phyloP scores from a whole-genome alignment of 257 asterid species.

The Datura wrightii region DNA sequence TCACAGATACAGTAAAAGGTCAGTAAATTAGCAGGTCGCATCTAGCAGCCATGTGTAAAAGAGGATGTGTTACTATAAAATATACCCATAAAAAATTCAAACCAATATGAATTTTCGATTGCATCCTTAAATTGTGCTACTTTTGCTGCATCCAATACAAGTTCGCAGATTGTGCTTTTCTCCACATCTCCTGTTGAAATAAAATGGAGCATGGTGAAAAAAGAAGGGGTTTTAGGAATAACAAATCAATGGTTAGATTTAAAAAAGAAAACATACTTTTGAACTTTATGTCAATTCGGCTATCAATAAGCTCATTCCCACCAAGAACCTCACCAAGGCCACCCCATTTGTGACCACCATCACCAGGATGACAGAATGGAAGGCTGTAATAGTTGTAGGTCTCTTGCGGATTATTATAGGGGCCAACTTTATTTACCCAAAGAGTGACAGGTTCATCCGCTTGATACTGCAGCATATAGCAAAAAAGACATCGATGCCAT shows the following conservation, averaged over 20 bases:
- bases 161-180: slow-evolving; percentile 57
- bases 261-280: slow-evolving; percentile 51
- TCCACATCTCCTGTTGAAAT: slow-evolving; percentile 58
- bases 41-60: slow-evolving; percentile 14
- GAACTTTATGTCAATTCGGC: slow-evolving; percentile 72
- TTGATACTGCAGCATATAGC: slow-evolving; percentile 59
- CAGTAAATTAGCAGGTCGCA: slow-evolving; percentile 13
- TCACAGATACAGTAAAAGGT: slow-evolving; percentile 45
- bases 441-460: slow-evolving; percentile 57
- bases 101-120: slow-evolving; percentile 66
- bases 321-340: slow-evolving; percentile 79
- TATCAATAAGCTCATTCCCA: slow-evolving; percentile 77
- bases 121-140: slow-evolving; percentile 76
- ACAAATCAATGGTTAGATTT: background rate
- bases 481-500: background rate
- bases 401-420: slow-evolving; percentile 85
- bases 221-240: slow-evolving; percentile 1
- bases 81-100: slow-evolving; percentile 79
- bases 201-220: slow-evolving; percentile 19
- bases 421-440: slow-evolving; percentile 84
- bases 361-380: slow-evolving; percentile 68
- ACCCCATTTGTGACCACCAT: slow-evolving; percentile 66
- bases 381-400: slow-evolving; percentile 78
- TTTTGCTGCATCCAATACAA: slow-evolving; percentile 63
- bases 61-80: slow-evolving; percentile 24